phyloP scores from a whole-genome alignment of 2,329 filamentous ascomycete genomes.

The Geosmithia flava region DNA sequence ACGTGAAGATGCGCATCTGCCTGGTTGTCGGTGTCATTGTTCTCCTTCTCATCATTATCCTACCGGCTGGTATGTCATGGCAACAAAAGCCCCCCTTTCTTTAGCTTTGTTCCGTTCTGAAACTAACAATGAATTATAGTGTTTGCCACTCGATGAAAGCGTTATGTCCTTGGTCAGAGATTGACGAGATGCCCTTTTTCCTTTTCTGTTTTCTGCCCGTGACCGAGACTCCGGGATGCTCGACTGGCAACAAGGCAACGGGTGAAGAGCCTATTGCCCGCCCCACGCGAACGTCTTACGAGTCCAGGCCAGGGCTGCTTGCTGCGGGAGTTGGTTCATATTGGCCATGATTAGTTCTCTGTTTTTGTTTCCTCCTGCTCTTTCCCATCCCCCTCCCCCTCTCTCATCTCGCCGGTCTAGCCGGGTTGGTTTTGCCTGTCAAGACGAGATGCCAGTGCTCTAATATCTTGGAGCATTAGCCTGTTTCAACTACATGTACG shows the following conservation, averaged over 20 bases:
- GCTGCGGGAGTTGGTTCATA: constrained; percentile 3
- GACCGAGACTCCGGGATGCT: not conserved
- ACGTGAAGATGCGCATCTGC: constrained; percentile 99
- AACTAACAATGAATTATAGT: not conserved
- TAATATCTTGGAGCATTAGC: not conserved
- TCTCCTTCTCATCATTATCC: constrained; percentile 84
- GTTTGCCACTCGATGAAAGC: not conserved
- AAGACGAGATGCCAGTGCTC: not conserved
- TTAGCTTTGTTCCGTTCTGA: not conserved
- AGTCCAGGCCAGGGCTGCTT: not conserved
- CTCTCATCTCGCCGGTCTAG: not conserved
- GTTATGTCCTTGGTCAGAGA: not conserved
- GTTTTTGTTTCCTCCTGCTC: not conserved
- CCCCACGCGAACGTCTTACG: too few species aligned
- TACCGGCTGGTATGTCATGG: constrained; percentile 61
- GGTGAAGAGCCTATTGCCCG: not conserved
- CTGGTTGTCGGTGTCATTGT: constrained; percentile 84
- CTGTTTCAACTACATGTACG: constrained; percentile 4
- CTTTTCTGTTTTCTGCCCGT: not conserved
- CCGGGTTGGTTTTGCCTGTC: not conserved
- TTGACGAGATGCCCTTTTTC: not conserved
- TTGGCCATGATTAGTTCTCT: constrained; percentile 1
- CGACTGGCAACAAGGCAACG: not conserved
- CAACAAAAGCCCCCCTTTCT: not conserved
- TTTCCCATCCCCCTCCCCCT: not conserved